These are phyloP conservation scores for Phoenix roebelenii DNA, from an alignment of 176 grass and related monocot species.

Conservation along the genomic window DNA sequence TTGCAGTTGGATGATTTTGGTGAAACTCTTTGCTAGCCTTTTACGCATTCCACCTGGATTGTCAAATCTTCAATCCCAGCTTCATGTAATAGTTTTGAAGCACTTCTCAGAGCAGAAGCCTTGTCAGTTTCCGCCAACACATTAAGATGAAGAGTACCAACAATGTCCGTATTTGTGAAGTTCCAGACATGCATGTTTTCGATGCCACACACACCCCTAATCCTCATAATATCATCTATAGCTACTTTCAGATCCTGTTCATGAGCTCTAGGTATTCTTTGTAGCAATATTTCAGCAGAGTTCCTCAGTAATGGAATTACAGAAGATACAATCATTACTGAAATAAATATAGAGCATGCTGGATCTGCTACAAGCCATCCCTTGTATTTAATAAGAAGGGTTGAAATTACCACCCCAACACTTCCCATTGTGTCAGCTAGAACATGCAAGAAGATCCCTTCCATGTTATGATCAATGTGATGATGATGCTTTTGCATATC, in stretches of 20 bases:
- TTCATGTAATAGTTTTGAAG: slow-evolving; percentile 52
- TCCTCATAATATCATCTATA: slow-evolving; percentile 51
- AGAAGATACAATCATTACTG: slow-evolving; percentile 80
- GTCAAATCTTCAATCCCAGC: slow-evolving; percentile 79
- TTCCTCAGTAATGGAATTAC: slow-evolving; percentile 85
- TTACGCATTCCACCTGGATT: slow-evolving; percentile 67
- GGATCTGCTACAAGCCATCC: slow-evolving; percentile 92
- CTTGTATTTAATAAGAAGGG: slow-evolving; percentile 92
- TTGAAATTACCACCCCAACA: slow-evolving; percentile 81
- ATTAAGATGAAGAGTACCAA: slow-evolving; percentile 70
- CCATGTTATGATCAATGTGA: slow-evolving; percentile 83
- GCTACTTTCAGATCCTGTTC: slow-evolving; percentile 68
- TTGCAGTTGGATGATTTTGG: no score
- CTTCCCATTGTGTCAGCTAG: slow-evolving; percentile 97
- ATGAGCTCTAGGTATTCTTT: slow-evolving; percentile 78
- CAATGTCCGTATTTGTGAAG: slow-evolving; percentile 89
- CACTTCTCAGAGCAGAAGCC: slow-evolving; percentile 35
- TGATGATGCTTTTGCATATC: slow-evolving; percentile 39
- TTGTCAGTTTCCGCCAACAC: slow-evolving; percentile 48
- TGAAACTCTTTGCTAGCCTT: slow-evolving; percentile 13
- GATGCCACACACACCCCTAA: slow-evolving; percentile 54
- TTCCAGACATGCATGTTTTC: slow-evolving; percentile 85
- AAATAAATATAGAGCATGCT: slow-evolving; percentile 96
- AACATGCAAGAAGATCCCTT: slow-evolving; percentile 98
- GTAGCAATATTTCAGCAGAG: slow-evolving; percentile 95